Percentiles rank a stretch among this genome's conserved stretches.
Conservation (phyloP, 2,329 filamentous ascomycete genomes). For the Hypoxylon sp. region DNA sequence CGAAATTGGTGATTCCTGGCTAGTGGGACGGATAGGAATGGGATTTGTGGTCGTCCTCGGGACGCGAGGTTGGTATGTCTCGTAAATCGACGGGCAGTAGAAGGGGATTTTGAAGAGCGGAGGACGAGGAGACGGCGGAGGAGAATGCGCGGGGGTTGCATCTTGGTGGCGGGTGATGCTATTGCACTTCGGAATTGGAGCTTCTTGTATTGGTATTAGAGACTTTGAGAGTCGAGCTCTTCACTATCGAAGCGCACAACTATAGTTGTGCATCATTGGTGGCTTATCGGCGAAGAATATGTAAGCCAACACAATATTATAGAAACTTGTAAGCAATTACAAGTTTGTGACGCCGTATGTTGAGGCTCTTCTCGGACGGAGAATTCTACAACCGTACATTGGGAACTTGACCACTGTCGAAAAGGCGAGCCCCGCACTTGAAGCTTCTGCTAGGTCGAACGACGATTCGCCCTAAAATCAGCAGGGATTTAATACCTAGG, state of each 20-base stretch:
- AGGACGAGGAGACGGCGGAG: slow-evolving; percentile 43
- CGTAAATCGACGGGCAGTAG: slow-evolving; percentile 67
- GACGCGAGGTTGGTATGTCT: slow-evolving; percentile 65
- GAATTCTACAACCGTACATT: slow-evolving; percentile 4
- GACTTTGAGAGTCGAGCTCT: slow-evolving; percentile 1
- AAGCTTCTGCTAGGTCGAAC: slow-evolving; percentile 4
- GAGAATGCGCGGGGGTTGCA: slow-evolving; percentile 45
- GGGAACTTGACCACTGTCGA: neutral
- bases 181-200: neutral
- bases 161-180: slow-evolving; percentile 23
- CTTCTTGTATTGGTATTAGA: slow-evolving; percentile 2
- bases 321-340: neutral
- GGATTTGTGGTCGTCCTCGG: slow-evolving; percentile 62
- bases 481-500: neutral
- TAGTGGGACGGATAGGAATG: slow-evolving; percentile 65
- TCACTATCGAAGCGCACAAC: slow-evolving; percentile 16
- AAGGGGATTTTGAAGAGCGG: slow-evolving; percentile 34
- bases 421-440: slow-evolving; percentile 23
- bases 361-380: slow-evolving; percentile 5
- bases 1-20: slow-evolving; percentile 70
- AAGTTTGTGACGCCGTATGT: neutral
- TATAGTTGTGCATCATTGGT: slow-evolving; percentile 7
- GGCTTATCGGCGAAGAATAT: neutral
- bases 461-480: slow-evolving; percentile 12
- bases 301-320: neutral